Evolutionary conservation across 2,329 filamentous ascomycete genomes (phyloP), one percentile per base, ranked within the genome.

Genomic region (Alternaria solani): DNA sequence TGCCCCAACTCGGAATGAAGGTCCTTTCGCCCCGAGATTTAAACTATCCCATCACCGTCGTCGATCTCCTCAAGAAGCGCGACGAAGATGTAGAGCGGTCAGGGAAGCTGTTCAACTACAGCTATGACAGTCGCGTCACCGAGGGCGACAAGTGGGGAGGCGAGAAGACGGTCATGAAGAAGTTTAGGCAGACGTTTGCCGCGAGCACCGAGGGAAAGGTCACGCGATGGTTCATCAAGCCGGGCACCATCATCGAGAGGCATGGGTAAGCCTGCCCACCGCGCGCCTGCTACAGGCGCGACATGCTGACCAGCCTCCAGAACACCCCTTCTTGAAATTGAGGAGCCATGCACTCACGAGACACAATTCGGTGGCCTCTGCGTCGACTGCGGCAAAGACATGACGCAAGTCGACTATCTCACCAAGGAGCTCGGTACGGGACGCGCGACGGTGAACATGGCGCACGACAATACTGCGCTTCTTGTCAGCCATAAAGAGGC

Each of bases 1-100:
- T 64, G 66, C 66, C 68, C 55, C 64, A 61, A 55, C 60, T 59
- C 71, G 75, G 71, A 73, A 84, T 85, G 83, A 81, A 81, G 77
- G 78, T 85, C 69, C 71, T 73, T 74, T 84, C 83, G 49, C 80
- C 82, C 62, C 73, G 76, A 62, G 76, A 76, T 80, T 87, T 97
- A 69, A 91, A 91, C 80, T 99, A 98, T 80, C 95, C 95, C 72
- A 94, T 98, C 80, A 96, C 91, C 69, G 90, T 99, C 80, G 93
- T 89, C 71, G 91, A 92, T 79, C 85, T 98, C 62, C 86, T 94
- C 68, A 93, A 93, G 79, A 82, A 85, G 67, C 86, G 87, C 20
- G 91, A 91, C 78, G 92, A 97, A 71, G 76, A 86, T 63, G 87
- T 99, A 73, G 85, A 88, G 72, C 91, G 91, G 78, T 85, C 92